phyloP scores from a whole-genome alignment of 805 yeast species.

The Yarrowia keelungensis region DNA sequence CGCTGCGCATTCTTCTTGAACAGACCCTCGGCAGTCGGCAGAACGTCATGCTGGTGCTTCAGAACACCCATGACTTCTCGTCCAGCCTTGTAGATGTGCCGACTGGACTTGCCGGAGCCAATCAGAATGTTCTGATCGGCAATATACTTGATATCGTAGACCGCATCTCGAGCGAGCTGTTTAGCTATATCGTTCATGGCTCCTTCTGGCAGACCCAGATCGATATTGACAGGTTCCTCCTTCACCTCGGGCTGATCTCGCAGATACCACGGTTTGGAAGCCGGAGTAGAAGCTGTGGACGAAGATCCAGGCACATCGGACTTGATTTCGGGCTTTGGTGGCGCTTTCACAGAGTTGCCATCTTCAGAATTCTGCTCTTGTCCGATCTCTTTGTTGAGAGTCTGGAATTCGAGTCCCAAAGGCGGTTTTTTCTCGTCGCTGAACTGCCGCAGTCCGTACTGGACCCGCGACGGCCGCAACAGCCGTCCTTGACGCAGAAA shows the following conservation, averaged over 20 bases:
- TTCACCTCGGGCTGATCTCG: slow-evolving; percentile 40
- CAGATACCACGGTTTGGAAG: slow-evolving; percentile 43
- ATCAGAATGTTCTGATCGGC: slow-evolving; percentile 61
- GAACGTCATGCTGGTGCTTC: slow-evolving; percentile 57
- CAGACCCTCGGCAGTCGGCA: slow-evolving; percentile 74
- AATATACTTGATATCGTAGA: slow-evolving; percentile 51
- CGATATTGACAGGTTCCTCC: slow-evolving; percentile 54
- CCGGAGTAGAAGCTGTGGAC: not conserved
- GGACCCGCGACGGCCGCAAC: not conserved
- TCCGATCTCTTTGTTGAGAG: slow-evolving; percentile 2
- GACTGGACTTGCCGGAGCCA: slow-evolving; percentile 76
- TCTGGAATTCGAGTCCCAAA: not conserved
- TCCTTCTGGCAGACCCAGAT: slow-evolving; percentile 61
- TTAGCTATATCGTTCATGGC: slow-evolving; percentile 70
- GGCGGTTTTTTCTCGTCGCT: slow-evolving; percentile 15
- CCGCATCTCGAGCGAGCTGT: slow-evolving; percentile 64
- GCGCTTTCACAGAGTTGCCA: not conserved
- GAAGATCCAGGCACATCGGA: not conserved
- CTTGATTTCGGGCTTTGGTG: not conserved
- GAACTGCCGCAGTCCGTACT: not conserved
- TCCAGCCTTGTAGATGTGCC: slow-evolving; percentile 77
- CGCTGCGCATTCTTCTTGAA: slow-evolving; percentile 63
- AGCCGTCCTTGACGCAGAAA: slow-evolving; percentile 21
- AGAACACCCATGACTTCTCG: slow-evolving; percentile 62
- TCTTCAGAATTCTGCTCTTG: not conserved